Base-by-base conservation (phyloP, 345 rosid genomes). In the Eucalyptus decipiens region DNA sequence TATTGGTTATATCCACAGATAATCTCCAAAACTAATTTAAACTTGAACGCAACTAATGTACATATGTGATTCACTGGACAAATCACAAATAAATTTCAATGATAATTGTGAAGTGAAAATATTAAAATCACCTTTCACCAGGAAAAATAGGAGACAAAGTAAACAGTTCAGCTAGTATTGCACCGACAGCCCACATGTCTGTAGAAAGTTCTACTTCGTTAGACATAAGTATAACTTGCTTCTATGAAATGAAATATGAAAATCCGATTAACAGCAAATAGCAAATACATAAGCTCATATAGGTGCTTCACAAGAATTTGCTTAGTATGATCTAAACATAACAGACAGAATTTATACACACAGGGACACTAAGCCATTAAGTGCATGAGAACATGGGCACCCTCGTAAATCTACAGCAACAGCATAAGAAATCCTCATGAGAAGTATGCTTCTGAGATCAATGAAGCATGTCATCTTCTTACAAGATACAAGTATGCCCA, bases 101-200 rank as follows among this genome's bases (percentile, higher is more conserved):
- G 34, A 34, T 37, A 60, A 81, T 54, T 62, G 40, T 87, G 69
- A 34, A 60, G n/a, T 10, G 50, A 87, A 45, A 40, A 69, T 21
- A 87, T 65, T 42, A 87, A 21, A 83, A 80, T 89, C 87, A 90
- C 99, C 99, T 96, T 93, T 97, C 99, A 49, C 99, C 99, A 60
- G 99, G 99, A 87, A 97, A 97, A 91, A 97, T 94, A 23, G 99
- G 99, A 85, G 97, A 93, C 80, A 90, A 90, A 40, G 97, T 95
- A 94, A 96, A 96, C 91, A 97, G 97, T 95, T 97, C 99, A 90
- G 99, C 98, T 85, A 97, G 86, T 92, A 97, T 93, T 65, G 99
- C 96, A 58, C 99, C 99, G 90, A 97, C 97, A 48, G 99, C 99
- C 99, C 99, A 97, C 99, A 97, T 96, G 67, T 97, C 99, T 97